Conservation (phyloP, 495 filamentous ascomycete genomes). For the Annulohypoxylon nitens region DNA sequence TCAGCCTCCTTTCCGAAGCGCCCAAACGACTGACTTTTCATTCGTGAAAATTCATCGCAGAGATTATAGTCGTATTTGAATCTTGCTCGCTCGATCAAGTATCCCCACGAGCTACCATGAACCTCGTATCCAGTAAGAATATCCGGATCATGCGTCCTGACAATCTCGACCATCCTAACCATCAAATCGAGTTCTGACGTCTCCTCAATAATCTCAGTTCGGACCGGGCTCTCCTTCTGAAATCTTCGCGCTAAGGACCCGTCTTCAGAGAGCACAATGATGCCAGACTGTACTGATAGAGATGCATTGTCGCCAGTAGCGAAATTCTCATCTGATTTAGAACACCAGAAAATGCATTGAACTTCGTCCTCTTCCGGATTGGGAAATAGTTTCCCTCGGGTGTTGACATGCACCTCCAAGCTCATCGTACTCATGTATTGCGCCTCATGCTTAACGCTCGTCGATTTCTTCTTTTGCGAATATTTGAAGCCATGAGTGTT, state of each 20-base stretch:
- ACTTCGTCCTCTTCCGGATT: slow-evolving; percentile 93
- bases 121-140: slow-evolving; percentile 97
- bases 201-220: slow-evolving; percentile 78
- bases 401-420: slow-evolving; percentile 95
- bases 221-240: slow-evolving; percentile 59
- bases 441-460: slow-evolving; percentile 83
- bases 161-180: slow-evolving; percentile 84
- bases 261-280: slow-evolving; percentile 73
- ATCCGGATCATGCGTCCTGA: slow-evolving; percentile 87
- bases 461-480: slow-evolving; percentile 80
- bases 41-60: slow-evolving; percentile 89
- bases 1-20: slow-evolving; percentile 88
- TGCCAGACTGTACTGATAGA: slow-evolving; percentile 61
- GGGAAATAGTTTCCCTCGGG: slow-evolving; percentile 80
- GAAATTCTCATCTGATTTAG: slow-evolving; percentile 76
- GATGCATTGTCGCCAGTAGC: slow-evolving; percentile 59
- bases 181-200: slow-evolving; percentile 85
- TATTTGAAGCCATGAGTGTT: slow-evolving; percentile 88
- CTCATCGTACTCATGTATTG: slow-evolving; percentile 99
- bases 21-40: slow-evolving; percentile 83
- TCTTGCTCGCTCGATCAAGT: slow-evolving; percentile 89
- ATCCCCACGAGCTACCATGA: slow-evolving; percentile 93
- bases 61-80: slow-evolving; percentile 90
- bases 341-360: slow-evolving; percentile 90
- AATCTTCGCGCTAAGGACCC: slow-evolving; percentile 65